phyloP scores from a whole-genome alignment of 176 grass and related monocot species.

The Pontederia crassipes region DNA sequence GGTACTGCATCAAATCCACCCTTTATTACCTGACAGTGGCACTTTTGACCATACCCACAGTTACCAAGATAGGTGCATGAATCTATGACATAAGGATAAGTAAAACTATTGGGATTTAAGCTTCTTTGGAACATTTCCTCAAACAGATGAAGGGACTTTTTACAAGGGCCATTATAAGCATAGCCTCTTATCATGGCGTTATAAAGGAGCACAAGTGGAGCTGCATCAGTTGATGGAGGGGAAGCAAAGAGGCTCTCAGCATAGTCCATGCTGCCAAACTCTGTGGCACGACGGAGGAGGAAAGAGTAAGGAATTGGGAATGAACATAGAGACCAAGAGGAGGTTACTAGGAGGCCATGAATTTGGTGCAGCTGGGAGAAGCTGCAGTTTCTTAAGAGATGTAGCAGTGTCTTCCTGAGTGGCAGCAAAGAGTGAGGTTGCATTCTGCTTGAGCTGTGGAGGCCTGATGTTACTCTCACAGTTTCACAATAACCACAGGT shows the following conservation, averaged over 20 bases:
- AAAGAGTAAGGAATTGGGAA: conserved; percentile 18
- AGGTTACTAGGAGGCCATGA: conserved; percentile 15
- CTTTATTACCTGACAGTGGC: conserved; percentile 31
- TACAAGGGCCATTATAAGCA: conserved; percentile 23
- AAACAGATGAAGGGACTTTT: conserved; percentile 24
- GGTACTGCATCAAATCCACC: conserved; percentile 14
- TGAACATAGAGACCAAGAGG: background rate
- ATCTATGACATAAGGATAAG: conserved; percentile 32
- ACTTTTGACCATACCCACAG: conserved; percentile 1
- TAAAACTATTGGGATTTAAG: conserved; percentile 30
- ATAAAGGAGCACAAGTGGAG: conserved; percentile 22
- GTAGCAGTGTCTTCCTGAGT: background rate
- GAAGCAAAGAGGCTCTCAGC: conserved; percentile 25
- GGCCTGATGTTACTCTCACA: no score
- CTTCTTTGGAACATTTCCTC: conserved; percentile 27
- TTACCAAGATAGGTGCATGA: conserved; percentile 23
- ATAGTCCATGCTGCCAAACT: conserved; percentile 27
- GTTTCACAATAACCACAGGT: no score
- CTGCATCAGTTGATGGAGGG: background rate
- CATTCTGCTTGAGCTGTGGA: no score
- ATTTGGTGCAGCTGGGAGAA: conserved; percentile 17
- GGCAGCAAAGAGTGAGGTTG: no score
- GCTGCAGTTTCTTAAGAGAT: conserved; percentile 5
- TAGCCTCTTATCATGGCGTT: conserved; percentile 37
- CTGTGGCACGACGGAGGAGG: conserved; percentile 35